These are phyloP conservation scores for Ustilaginoidea virens DNA, from an alignment of 2,329 filamentous ascomycete genomes.

Conservation along the genomic window DNA sequence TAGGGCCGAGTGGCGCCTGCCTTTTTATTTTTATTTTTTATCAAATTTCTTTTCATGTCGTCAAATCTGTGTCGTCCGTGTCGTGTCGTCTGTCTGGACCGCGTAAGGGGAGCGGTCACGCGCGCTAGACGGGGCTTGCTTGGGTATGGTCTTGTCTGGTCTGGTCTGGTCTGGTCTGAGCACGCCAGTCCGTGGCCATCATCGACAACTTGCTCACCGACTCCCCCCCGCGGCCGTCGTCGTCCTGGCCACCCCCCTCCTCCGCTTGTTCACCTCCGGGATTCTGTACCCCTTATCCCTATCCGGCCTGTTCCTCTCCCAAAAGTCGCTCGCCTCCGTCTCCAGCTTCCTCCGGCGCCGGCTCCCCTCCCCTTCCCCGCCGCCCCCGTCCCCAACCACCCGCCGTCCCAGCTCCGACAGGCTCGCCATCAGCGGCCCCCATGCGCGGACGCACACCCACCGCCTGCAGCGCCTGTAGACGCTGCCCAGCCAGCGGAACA, in stretches of 20 bases:
- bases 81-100: too few relatives aligned
- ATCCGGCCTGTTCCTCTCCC: constrained; percentile 23
- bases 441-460: constrained; percentile 11
- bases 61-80: too few relatives aligned
- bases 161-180: too few relatives aligned
- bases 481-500: constrained; percentile 12
- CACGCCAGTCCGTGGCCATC: too few relatives aligned
- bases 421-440: constrained; percentile 9
- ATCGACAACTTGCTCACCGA: too few relatives aligned
- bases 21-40: too few relatives aligned
- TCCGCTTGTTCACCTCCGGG: constrained; percentile 21
- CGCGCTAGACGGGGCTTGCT: too few relatives aligned
- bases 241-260: not conserved
- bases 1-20: too few relatives aligned
- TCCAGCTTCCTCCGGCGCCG: constrained; percentile 10
- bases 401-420: constrained; percentile 1
- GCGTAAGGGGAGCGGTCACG: too few relatives aligned
- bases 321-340: constrained; percentile 25
- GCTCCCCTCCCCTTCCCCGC: constrained; percentile 6
- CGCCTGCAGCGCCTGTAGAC: constrained; percentile 5
- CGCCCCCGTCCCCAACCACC: constrained; percentile 6
- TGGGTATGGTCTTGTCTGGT: too few relatives aligned
- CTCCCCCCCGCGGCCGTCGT: not conserved
- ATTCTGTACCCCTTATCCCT: constrained; percentile 23
- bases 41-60: too few relatives aligned